Percentiles rank a stretch among this genome's conserved stretches.
These are phyloP conservation scores for Barbarea vulgaris DNA, from an alignment of 345 rosid species.

Conservation along the genomic window DNA sequence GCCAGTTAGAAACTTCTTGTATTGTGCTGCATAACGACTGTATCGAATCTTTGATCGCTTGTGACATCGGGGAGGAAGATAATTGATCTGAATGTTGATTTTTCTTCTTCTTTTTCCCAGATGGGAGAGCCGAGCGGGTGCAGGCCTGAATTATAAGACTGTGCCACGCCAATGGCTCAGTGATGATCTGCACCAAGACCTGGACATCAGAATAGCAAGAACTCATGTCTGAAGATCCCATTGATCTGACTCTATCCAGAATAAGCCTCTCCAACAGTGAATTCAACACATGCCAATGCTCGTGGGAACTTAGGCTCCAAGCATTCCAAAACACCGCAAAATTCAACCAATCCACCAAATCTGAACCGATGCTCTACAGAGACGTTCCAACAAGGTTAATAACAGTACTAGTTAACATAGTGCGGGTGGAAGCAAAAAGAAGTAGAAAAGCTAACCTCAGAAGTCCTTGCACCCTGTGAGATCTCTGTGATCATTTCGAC, in stretches of 20 bases:
- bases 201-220: constrained; percentile 54
- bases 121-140: constrained; percentile 66
- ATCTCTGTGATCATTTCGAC: constrained; percentile 57
- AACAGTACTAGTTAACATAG: constrained; percentile 3
- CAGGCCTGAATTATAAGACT: constrained; percentile 71
- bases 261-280: constrained; percentile 58
- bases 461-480: constrained; percentile 55
- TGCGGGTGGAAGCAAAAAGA: constrained; percentile 6
- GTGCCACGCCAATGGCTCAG: constrained; percentile 95
- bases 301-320: constrained; percentile 70
- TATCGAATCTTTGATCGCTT: constrained; percentile 56
- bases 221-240: constrained; percentile 53
- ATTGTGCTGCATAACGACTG: constrained; percentile 45
- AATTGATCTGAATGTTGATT: constrained; percentile 55
- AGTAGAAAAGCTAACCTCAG: constrained; percentile 55
- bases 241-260: constrained; percentile 50
- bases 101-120: constrained; percentile 97
- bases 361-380: constrained; percentile 73
- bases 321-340: constrained; percentile 82
- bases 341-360: constrained; percentile 74
- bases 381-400: constrained; percentile 9
- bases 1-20: constrained; percentile 62
- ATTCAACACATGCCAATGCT: constrained; percentile 60
- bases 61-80: constrained; percentile 43
- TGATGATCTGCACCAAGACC: constrained; percentile 62